Conservation (phyloP, 768 basidiomycete genomes). For the Boletus rubescentipes region DNA sequence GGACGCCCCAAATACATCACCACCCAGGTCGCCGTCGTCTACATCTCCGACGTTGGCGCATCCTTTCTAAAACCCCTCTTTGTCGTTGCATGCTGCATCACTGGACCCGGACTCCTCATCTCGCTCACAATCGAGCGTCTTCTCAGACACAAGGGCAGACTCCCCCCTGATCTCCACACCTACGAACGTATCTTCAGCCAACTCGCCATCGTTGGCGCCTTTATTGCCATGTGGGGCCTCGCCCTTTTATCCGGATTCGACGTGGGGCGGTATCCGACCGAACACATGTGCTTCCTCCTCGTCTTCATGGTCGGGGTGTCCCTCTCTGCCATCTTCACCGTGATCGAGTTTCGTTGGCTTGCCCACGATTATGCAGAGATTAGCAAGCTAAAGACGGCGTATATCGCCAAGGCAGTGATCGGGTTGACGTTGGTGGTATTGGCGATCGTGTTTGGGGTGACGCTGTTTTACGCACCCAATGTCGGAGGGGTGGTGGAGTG, state of each 20-base stretch:
- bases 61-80: conserved; percentile 74
- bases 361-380: conserved; percentile 51
- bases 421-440: conserved; percentile 56
- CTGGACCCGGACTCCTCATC: conserved; percentile 59
- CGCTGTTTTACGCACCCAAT: conserved; percentile 44
- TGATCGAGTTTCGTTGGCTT: conserved; percentile 70
- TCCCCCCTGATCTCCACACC: conserved; percentile 57
- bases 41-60: conserved; percentile 80
- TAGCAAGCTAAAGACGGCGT: conserved; percentile 49
- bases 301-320: conserved; percentile 74
- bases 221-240: conserved; percentile 64
- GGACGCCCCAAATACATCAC: conserved; percentile 53
- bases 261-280: conserved; percentile 48
- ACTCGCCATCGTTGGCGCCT: conserved; percentile 60
- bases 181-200: conserved; percentile 53
- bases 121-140: conserved; percentile 61
- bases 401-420: conserved; percentile 61
- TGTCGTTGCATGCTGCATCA: conserved; percentile 61
- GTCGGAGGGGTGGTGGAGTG: conserved; percentile 73
- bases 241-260: conserved; percentile 73
- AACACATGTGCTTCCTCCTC: conserved; percentile 63
- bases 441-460: conserved; percentile 61
- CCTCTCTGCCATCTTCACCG: conserved; percentile 71
- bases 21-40: conserved; percentile 58
- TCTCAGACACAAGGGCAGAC: conserved; percentile 64